Evolutionary conservation across 495 filamentous ascomycete genomes (phyloP).

Genomic region (Letharia columbiana): DNA sequence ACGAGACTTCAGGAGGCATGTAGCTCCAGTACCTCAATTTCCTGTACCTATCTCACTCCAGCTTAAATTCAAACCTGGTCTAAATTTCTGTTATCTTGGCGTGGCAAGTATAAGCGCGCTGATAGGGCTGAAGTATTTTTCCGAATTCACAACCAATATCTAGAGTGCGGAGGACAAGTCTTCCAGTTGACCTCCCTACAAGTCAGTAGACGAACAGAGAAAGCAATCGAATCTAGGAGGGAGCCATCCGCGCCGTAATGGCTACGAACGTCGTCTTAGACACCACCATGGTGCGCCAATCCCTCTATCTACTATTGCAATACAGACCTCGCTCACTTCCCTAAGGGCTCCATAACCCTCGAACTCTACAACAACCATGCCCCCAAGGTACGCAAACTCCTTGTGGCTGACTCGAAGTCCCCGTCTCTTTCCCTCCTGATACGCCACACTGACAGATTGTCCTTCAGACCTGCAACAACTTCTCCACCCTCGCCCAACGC

Average conservation of each 20-base stretch:
- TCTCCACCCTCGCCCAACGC: slow-evolving; percentile 62
- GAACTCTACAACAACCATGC: slow-evolving; percentile 85
- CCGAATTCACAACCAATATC: not conserved
- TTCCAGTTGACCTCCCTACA: not conserved
- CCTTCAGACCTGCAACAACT: slow-evolving; percentile 71
- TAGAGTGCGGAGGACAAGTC: not conserved
- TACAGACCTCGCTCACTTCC: slow-evolving; percentile 22
- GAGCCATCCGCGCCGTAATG: slow-evolving; percentile 38
- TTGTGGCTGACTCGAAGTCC: not conserved
- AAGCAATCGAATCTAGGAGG: not conserved
- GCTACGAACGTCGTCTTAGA: slow-evolving; percentile 67
- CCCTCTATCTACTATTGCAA: not conserved
- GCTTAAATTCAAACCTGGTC: too few relatives aligned
- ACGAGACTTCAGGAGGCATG: too few relatives aligned
- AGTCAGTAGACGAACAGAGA: not conserved
- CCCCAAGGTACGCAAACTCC: slow-evolving; percentile 45
- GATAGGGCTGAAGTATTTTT: not conserved
- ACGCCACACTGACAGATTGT: not conserved
- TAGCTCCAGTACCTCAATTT: too few relatives aligned
- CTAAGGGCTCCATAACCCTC: slow-evolving; percentile 67
- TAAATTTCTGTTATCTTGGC: not conserved
- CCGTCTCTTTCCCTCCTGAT: not conserved
- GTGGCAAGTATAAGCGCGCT: not conserved
- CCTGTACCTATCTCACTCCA: too few relatives aligned
- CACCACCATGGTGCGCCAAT: slow-evolving; percentile 63